These are phyloP conservation scores for Physocladia obscura DNA, from an alignment of 192 early-diverging fungal genomes.

Conservation along the genomic window DNA sequence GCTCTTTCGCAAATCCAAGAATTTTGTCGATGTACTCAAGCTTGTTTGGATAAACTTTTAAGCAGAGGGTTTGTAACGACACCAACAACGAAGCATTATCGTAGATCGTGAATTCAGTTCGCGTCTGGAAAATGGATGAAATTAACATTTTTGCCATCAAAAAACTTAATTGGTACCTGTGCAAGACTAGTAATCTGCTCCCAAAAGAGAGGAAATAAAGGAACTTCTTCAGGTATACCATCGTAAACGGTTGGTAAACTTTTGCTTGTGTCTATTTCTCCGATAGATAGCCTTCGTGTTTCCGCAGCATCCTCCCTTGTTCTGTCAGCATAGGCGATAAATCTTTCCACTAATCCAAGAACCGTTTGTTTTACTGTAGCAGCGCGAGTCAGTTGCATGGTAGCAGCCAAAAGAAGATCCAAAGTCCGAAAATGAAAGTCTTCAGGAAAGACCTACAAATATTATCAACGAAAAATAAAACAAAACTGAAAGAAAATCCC, in stretches of 20 bases:
- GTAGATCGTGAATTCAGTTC: conserved; percentile 88
- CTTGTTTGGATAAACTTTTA: conserved; percentile 89
- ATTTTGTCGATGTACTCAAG: conserved; percentile 88
- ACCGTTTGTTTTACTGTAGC: conserved; percentile 96
- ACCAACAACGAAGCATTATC: conserved; percentile 89
- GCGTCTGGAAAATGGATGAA: conserved; percentile 50
- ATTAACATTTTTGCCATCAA: neutral
- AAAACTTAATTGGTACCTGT: conserved; percentile 58
- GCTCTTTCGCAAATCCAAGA: conserved; percentile 82
- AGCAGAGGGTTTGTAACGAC: conserved; percentile 83
- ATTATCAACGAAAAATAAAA: neutral
- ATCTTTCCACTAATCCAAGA: conserved; percentile 91
- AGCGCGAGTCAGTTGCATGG: conserved; percentile 81
- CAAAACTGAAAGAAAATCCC: neutral
- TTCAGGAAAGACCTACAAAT: conserved; percentile 82
- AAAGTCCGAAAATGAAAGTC: conserved; percentile 93
- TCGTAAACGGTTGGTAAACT: neutral
- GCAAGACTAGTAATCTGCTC: conserved; percentile 86
- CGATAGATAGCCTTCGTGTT: too few species aligned
- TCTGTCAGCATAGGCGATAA: conserved; percentile 84
- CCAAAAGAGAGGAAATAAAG: conserved; percentile 96
- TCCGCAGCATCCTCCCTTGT: conserved; percentile 37
- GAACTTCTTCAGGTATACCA: conserved; percentile 81
- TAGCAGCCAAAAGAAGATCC: conserved; percentile 81
- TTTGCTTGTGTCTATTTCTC: neutral